Conservation (phyloP, 176 grass and related monocot genomes). For the Dendrocalamus sinicus region DNA sequence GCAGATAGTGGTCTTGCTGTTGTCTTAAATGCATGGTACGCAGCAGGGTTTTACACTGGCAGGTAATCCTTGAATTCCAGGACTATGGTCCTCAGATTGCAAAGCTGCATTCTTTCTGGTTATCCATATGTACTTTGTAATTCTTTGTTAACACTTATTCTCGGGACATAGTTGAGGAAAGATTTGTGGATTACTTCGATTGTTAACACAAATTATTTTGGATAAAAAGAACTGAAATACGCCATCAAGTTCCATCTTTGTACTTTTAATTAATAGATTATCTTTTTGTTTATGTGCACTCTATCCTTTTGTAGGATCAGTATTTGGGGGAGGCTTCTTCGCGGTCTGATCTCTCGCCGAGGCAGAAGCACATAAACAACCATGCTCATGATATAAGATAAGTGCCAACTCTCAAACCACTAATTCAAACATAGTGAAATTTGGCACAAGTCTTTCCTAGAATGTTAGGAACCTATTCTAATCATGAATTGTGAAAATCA, state of each 20-base stretch:
- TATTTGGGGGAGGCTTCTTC: too few species aligned
- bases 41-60: constrained; percentile 83
- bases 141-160: constrained; percentile 8
- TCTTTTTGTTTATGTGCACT: background rate
- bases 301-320: background rate
- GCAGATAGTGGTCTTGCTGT: constrained; percentile 61
- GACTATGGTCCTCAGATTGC: background rate
- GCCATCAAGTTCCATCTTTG: background rate
- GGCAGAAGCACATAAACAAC: too few species aligned
- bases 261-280: background rate
- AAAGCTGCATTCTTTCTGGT: background rate
- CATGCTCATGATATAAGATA: too few species aligned
- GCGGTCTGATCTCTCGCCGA: too few species aligned
- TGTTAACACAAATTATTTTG: background rate
- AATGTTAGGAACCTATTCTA: too few species aligned
- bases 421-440: too few species aligned
- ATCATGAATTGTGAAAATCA: too few species aligned
- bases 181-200: background rate
- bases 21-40: constrained; percentile 86
- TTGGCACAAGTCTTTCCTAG: too few species aligned
- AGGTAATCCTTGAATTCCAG: constrained; percentile 52
- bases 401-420: too few species aligned
- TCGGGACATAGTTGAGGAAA: background rate
- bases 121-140: background rate
- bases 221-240: background rate